phyloP scores from a whole-genome alignment of 2,329 filamentous ascomycete species.

The Cadophora sp. region DNA sequence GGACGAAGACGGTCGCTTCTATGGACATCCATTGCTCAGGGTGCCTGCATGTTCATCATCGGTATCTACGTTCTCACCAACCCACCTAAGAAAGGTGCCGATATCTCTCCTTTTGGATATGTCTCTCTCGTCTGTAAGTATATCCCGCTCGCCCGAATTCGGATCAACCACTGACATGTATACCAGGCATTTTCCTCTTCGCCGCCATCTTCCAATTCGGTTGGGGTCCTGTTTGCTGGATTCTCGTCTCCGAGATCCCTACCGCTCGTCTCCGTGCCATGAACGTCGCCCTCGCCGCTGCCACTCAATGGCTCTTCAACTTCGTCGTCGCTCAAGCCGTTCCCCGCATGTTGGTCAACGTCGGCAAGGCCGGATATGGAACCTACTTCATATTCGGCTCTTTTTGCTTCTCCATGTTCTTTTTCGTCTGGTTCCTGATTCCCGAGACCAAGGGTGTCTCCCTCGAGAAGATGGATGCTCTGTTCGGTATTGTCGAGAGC shows the following conservation, averaged over 20 bases:
- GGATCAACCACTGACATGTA: neutral
- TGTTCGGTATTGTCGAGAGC: constrained; percentile 23
- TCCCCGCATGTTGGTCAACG: constrained; percentile 69
- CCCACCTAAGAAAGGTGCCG: constrained; percentile 58
- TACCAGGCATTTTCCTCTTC: constrained; percentile 68
- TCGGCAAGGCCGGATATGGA: constrained; percentile 54
- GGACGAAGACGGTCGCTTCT: constrained; percentile 58
- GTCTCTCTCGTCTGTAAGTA: constrained; percentile 65
- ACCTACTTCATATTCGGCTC: constrained; percentile 74
- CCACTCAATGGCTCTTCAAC: constrained; percentile 77
- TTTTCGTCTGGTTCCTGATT: constrained; percentile 46
- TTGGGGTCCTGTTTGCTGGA: constrained; percentile 76
- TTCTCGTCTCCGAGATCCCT: constrained; percentile 74
- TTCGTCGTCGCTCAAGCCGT: constrained; percentile 73
- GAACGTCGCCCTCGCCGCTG: constrained; percentile 72
- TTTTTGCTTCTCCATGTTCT: constrained; percentile 67
- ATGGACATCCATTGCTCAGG: constrained; percentile 64
- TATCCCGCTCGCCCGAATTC: no score
- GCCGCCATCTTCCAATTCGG: constrained; percentile 73
- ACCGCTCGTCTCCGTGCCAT: constrained; percentile 68
- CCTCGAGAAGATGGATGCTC: constrained; percentile 56
- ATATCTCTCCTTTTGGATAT: constrained; percentile 71
- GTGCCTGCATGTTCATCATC: constrained; percentile 68
- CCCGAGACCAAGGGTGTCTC: constrained; percentile 73
- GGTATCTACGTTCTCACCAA: constrained; percentile 71